Base-by-base conservation (phyloP, 352 stramenopile genomes). In the Paralagenidium karlingii region DNA sequence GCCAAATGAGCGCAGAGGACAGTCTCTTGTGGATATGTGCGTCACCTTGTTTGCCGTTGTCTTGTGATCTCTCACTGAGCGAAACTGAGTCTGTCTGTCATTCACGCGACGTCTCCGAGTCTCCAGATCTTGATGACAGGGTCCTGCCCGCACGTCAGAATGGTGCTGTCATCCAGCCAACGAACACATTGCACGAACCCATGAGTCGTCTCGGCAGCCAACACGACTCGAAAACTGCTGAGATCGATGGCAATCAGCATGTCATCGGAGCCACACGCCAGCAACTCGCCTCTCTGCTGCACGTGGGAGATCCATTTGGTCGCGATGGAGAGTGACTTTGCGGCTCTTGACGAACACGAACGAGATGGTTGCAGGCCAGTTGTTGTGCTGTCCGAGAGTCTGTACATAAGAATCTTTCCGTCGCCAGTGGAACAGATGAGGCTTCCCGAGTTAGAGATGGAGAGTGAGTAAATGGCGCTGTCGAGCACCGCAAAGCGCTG, bases 371-470 rank as follows among this genome's bases (percentile, higher is more conserved):
- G n/a, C n/a, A n/a, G n/a, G n/a, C n/a, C n/a, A n/a, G n/a, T n/a
- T n/a, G n/a, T n/a, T n/a, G n/a, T n/a, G n/a, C n/a, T n/a, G n/a
- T n/a, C n/a, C n/a, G n/a, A n/a, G n/a, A n/a, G n/a, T n/a, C 40
- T 49, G 42, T 70, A 79, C 3, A 70, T 40, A 13, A 83, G 44
- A 13, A 87, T 27, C 1, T 63, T 63, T 1, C 74, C 69, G 22
- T 87, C 69, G 1, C 75, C 63, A 4, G 69, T 82, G n/a, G 73
- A 79, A 33, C 63, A 77, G 0, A 81, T 47, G n/a, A 87, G 44
- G 15, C 49, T 47, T 3, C 48, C 46, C 9, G 57, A 70, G n/a
- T n/a, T n/a, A n/a, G n/a, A n/a, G n/a, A n/a, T n/a, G n/a, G n/a
- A n/a, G n/a, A n/a, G n/a, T n/a, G n/a, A n/a, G 42, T 84, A 87